These are phyloP conservation scores for Candida albicans DNA, from an alignment of 1,139 yeast species.

Conservation along the genomic window DNA sequence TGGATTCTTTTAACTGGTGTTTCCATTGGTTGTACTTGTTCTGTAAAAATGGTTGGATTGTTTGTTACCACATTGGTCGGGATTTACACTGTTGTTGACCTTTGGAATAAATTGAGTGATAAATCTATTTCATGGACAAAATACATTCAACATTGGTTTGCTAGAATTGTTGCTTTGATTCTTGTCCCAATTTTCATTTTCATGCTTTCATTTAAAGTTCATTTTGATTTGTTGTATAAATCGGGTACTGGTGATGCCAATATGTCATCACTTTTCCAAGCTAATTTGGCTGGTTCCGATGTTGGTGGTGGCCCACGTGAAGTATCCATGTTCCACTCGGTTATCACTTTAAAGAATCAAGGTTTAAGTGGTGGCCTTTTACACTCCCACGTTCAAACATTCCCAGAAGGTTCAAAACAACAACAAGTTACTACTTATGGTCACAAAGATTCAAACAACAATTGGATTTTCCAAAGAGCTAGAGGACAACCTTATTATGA, in stretches of 20 bases:
- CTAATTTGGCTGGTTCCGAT: slow-evolving; percentile 77
- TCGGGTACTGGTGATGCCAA: slow-evolving; percentile 94
- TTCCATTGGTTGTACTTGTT: slow-evolving; percentile 71
- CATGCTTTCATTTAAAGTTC: slow-evolving; percentile 66
- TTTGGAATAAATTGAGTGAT: slow-evolving; percentile 70
- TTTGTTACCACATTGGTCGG: slow-evolving; percentile 76
- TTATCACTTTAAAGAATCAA: slow-evolving; percentile 81
- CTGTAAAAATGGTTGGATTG: slow-evolving; percentile 86
- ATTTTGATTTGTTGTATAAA: slow-evolving; percentile 68
- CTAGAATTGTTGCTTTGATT: slow-evolving; percentile 62
- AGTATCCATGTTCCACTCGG: slow-evolving; percentile 73
- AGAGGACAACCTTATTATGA: slow-evolving; percentile 60
- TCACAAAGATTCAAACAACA: slow-evolving; percentile 88
- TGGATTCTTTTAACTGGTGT: slow-evolving; percentile 84
- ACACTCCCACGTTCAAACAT: slow-evolving; percentile 92
- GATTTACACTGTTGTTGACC: slow-evolving; percentile 69
- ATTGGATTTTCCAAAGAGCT: slow-evolving; percentile 81
- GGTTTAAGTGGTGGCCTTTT: slow-evolving; percentile 90
- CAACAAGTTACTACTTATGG: slow-evolving; percentile 95
- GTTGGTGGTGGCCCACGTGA: slow-evolving; percentile 90
- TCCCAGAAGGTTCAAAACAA: slow-evolving; percentile 93
- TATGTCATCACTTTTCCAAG: slow-evolving; percentile 97
- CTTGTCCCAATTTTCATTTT: slow-evolving; percentile 63
- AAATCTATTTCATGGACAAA: slow-evolving; percentile 48
- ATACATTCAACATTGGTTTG: slow-evolving; percentile 62